phyloP scores from a whole-genome alignment of 2,329 filamentous ascomycete genomes.

The Acrocalymma vagum region DNA sequence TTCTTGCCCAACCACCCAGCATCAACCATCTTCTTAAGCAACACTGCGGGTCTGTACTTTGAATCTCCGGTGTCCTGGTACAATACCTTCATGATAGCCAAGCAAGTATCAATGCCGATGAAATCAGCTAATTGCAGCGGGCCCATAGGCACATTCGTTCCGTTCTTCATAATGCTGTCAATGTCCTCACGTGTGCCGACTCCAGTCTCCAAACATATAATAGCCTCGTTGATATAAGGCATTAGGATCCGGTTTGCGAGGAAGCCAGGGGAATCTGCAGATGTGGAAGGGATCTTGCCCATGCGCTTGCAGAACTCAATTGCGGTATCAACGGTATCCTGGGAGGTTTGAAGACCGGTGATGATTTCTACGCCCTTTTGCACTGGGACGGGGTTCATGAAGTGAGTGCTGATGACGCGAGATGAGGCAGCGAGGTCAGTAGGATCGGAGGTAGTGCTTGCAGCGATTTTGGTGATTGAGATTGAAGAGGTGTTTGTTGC shows the following conservation, averaged over 20 bases:
- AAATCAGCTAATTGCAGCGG: conserved; percentile 94
- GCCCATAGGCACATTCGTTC: conserved; percentile 98
- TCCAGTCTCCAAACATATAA: conserved; percentile 94
- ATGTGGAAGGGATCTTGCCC: conserved; percentile 90
- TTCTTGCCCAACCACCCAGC: conserved; percentile 99
- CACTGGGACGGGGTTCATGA: conserved; percentile 98
- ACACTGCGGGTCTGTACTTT: conserved; percentile 90
- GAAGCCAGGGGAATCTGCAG: conserved; percentile 91
- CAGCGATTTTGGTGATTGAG: conserved; percentile 94
- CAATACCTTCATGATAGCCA: conserved; percentile 96
- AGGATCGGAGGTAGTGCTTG: conserved; percentile 80
- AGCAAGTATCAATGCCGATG: conserved; percentile 94
- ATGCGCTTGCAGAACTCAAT: conserved; percentile 87
- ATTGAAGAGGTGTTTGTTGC: conserved; percentile 99
- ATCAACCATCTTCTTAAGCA: conserved; percentile 95
- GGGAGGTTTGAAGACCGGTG: conserved; percentile 88
- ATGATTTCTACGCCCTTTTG: conserved; percentile 99
- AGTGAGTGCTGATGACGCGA: conserved; percentile 93
- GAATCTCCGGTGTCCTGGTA: conserved; percentile 91
- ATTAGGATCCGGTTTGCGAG: conserved; percentile 96
- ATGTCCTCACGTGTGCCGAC: conserved; percentile 91
- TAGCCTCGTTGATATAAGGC: conserved; percentile 99
- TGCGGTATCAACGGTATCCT: conserved; percentile 81
- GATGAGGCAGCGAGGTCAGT: conserved; percentile 83
- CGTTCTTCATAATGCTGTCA: conserved; percentile 98